phyloP scores from a whole-genome alignment of 352 stramenopile species.

The Paralagenidium karlingii region DNA sequence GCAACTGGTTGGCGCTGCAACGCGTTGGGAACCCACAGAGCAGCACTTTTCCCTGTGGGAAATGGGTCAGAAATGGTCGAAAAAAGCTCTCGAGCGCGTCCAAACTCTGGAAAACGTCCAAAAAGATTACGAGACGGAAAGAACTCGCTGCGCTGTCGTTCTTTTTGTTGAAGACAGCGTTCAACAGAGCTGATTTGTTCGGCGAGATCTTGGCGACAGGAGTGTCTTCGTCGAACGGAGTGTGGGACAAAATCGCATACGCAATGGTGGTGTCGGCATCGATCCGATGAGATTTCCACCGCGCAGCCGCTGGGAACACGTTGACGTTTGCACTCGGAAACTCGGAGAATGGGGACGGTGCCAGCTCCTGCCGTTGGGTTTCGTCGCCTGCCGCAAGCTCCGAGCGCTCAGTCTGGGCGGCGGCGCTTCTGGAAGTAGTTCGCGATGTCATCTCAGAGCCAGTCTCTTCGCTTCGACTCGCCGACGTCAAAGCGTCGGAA shows the following conservation, averaged over 20 bases:
- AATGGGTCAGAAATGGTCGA: conserved; percentile 29
- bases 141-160: background rate
- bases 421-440: background rate
- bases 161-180: background rate
- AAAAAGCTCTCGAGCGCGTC: conserved; percentile 52
- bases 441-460: background rate
- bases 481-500: too few species aligned
- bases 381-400: background rate
- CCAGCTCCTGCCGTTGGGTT: background rate
- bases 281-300: conserved; percentile 27
- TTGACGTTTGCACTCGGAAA: too few species aligned
- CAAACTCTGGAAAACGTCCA: conserved; percentile 52
- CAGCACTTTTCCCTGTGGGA: conserved; percentile 48
- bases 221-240: too few species aligned
- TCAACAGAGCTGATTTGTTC: conserved; percentile 3
- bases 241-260: conserved; percentile 34
- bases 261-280: conserved; percentile 26
- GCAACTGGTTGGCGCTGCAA: conserved; percentile 14
- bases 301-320: conserved; percentile 22
- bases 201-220: conserved; percentile 2
- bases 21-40: conserved; percentile 40
- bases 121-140: conserved; percentile 50
- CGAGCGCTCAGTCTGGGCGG: background rate
- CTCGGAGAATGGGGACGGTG: too few species aligned
- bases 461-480: too few species aligned